Conservation (phyloP, 352 stramenopile species). For the Phytophthora tentaculata region DNA sequence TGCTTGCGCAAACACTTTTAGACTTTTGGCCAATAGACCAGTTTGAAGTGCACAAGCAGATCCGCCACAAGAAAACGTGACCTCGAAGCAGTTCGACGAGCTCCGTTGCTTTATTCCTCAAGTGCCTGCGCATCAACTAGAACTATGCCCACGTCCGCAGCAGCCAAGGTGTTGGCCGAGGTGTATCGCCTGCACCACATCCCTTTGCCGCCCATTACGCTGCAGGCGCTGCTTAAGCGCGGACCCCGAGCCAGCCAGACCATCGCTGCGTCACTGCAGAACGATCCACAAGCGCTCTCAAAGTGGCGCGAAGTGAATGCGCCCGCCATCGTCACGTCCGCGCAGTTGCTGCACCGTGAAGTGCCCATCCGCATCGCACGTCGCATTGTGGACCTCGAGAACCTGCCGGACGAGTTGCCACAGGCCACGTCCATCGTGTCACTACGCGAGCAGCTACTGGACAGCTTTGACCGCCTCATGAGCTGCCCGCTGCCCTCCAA, state of each 20-base stretch:
- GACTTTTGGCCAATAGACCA: background rate
- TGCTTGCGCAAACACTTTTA: conserved; percentile 2
- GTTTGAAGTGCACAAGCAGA: conserved; percentile 4
- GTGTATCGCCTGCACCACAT: conserved; percentile 88
- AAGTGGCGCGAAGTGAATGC: conserved; percentile 75
- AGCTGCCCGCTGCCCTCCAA: conserved; percentile 63
- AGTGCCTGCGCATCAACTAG: conserved; percentile 4
- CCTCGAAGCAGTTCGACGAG: background rate
- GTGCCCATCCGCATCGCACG: conserved; percentile 82
- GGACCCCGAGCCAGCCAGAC: conserved; percentile 57
- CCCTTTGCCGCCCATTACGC: conserved; percentile 78
- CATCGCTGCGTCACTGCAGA: conserved; percentile 56
- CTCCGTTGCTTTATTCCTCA: conserved; percentile 13
- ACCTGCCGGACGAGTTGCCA: conserved; percentile 73
- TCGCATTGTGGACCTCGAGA: conserved; percentile 86
- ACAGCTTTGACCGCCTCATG: conserved; percentile 79
- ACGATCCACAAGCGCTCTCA: conserved; percentile 49
- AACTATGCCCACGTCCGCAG: conserved; percentile 45
- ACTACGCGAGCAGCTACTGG: conserved; percentile 66
- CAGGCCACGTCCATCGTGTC: conserved; percentile 63
- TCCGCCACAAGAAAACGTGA: background rate
- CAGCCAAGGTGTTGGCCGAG: conserved; percentile 74
- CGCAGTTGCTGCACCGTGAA: conserved; percentile 78
- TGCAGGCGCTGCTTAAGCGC: conserved; percentile 77
- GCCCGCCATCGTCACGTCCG: conserved; percentile 77